These are phyloP conservation scores for Fusarium circinatum DNA, from an alignment of 2,329 filamentous ascomycete species.

Conservation along the genomic window DNA sequence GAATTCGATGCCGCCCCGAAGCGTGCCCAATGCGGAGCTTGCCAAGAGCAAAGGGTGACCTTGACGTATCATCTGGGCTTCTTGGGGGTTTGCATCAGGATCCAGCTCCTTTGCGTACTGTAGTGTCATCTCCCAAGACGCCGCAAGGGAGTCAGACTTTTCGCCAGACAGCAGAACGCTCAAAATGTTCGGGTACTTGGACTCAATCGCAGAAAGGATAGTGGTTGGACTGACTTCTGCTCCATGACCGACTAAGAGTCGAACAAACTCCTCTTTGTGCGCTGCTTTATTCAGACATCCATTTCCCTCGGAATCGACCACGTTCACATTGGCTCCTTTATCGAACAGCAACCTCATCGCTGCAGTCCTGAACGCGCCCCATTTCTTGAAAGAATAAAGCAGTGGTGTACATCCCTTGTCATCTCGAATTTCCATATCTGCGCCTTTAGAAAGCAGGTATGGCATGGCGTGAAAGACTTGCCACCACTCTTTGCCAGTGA, in stretches of 20 bases:
- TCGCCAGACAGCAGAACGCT: constrained; percentile 16
- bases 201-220: neutral
- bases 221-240: constrained; percentile 10
- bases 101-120: neutral
- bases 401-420: constrained; percentile 12
- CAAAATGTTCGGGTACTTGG: neutral
- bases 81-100: neutral
- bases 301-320: neutral
- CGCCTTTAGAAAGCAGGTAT: constrained; percentile 34
- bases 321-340: constrained; percentile 25
- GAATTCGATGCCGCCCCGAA: neutral
- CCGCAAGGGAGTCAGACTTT: neutral
- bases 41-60: constrained; percentile 9
- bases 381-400: neutral
- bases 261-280: neutral
- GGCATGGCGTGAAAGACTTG: constrained; percentile 27
- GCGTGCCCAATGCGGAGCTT: neutral
- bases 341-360: constrained; percentile 1
- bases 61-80: neutral
- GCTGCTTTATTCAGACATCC: constrained; percentile 19
- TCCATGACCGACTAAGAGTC: constrained; percentile 19
- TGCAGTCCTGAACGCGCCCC: neutral
- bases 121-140: constrained; percentile 2
- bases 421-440: constrained; percentile 16
- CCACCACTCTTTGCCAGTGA: constrained; percentile 22